phyloP scores from a whole-genome alignment of 352 stramenopile genomes.

The Phytopythium delawarense region DNA sequence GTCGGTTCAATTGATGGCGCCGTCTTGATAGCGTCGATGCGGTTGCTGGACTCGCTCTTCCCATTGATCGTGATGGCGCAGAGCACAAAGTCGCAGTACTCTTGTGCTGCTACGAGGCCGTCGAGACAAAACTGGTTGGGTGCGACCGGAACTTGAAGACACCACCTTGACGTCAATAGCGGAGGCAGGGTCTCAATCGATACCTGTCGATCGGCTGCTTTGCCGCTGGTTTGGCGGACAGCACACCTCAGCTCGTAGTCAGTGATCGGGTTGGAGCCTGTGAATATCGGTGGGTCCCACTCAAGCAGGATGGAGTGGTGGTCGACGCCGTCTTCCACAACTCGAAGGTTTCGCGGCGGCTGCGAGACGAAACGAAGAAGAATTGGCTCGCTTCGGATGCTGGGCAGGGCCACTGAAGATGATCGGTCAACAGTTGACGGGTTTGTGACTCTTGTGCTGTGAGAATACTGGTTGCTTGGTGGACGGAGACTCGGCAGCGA shows the following conservation, averaged over 20 bases:
- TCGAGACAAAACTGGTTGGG: conserved; percentile 38
- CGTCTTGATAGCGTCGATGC: conserved; percentile 28
- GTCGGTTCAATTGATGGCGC: conserved; percentile 29
- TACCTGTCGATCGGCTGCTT: not conserved
- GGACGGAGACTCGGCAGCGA: conserved; percentile 6
- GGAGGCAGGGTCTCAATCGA: conserved; percentile 6
- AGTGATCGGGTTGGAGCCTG: conserved; percentile 51
- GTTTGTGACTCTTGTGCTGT: not conserved
- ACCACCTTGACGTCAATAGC: conserved; percentile 46
- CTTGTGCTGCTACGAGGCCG: conserved; percentile 31
- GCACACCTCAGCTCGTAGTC: conserved; percentile 65
- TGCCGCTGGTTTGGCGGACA: conserved; percentile 7
- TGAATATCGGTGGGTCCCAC: conserved; percentile 75
- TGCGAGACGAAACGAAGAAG: conserved; percentile 50
- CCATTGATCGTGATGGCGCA: conserved; percentile 51
- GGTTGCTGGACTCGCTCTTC: conserved; percentile 47
- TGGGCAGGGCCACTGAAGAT: not conserved
- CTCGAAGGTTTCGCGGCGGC: conserved; percentile 52
- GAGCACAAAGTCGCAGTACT: conserved; percentile 46
- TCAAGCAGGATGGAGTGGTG: conserved; percentile 42
- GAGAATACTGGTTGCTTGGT: conserved; percentile 21
- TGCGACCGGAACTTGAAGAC: conserved; percentile 40
- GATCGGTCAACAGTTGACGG: conserved; percentile 4
- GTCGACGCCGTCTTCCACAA: conserved; percentile 20
- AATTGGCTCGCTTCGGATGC: not conserved